Evolutionary conservation across 148 eudicot genomes (phyloP).

Genomic region (Nepenthes mirabilis): DNA sequence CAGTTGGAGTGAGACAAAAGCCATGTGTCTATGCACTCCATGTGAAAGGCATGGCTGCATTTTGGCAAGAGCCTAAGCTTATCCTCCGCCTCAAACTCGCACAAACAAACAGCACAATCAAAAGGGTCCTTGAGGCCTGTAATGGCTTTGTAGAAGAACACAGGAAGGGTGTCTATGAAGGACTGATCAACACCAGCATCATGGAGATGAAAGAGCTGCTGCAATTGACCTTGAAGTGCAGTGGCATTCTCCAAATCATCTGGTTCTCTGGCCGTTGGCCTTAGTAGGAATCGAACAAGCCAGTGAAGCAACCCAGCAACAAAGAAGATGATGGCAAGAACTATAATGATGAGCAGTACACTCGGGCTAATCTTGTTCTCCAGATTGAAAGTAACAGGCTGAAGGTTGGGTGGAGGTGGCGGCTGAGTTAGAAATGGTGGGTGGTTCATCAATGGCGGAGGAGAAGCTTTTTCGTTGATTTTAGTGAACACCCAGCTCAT

Average conservation of each 20-base stretch:
- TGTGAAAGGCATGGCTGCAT: constrained; percentile 31
- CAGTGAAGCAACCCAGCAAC: constrained; percentile 73
- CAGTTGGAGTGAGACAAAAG: constrained; percentile 21
- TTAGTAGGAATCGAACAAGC: constrained; percentile 44
- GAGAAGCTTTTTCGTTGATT: constrained; percentile 7
- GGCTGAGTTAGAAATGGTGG: constrained; percentile 20
- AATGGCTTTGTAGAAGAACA: constrained; percentile 55
- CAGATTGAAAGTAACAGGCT: constrained; percentile 17
- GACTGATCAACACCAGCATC: constrained; percentile 88
- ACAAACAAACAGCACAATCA: constrained; percentile 12
- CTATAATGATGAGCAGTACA: constrained; percentile 51
- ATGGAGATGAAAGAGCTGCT: constrained; percentile 70
- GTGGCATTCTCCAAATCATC: constrained; percentile 44
- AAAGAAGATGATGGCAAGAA: constrained; percentile 65
- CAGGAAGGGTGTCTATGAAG: constrained; percentile 67
- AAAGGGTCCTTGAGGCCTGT: constrained; percentile 65
- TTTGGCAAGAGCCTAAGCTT: constrained; percentile 17
- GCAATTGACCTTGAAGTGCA: constrained; percentile 71
- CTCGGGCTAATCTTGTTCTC: constrained; percentile 60
- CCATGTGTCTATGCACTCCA: constrained; percentile 30
- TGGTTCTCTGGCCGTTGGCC: constrained; percentile 34
- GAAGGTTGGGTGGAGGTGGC: constrained; percentile 2
- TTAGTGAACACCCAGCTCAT: neutral
- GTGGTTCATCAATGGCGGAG: neutral
- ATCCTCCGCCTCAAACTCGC: constrained; percentile 6